Evolutionary conservation across 768 basidiomycete genomes (phyloP), one percentile per base, ranked within the genome.

Genomic region (Daedalea quercina): DNA sequence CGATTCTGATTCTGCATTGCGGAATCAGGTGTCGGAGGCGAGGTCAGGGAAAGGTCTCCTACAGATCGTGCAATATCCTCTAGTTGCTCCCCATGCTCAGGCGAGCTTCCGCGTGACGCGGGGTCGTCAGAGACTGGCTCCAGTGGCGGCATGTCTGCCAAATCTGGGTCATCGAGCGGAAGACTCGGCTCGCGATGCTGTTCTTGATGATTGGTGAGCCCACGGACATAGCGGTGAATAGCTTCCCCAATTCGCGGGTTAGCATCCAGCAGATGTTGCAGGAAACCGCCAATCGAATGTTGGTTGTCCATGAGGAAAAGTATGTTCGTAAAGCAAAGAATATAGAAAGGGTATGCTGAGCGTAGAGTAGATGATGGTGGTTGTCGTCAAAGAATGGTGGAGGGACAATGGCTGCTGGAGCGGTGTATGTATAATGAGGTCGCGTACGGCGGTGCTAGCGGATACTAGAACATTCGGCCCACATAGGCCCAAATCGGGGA

Each of bases 281-380:
- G 34, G 50, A 53, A 44, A 45, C 53, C 45, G 51, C 44, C 13
- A 48, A 25, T 17, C 9, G 15, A 42, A 40, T 40, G 41, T 17
- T 46, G 43, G 44, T 57, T 53, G 53, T 59, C 57, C 61, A 62
- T 62, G 53, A 45, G 25, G 50, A 35, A 53, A 48, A n/a, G 33
- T 45, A 22, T 13, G 33, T 48, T 37, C 41, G 19, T 17, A 35
- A 35, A 41, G 23, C 42, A 26, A 23, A 54, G 28, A 49, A 22
- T 3, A 54, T 25, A 48, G 19, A 54, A 51, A 50, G 53, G 33
- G 51, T 19, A 45, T 45, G 44, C 7, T 4, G 11, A 15, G 13
- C 19, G 19, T 25, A 13, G 7, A 45, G 20, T 25, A 23, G 44
- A 45, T 15, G 35, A 37, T 49, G 54, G 54, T 57, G 44, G 57